Percentiles rank a stretch among this genome's conserved stretches.
Evolutionary conservation across 1,284 basidiomycete species (phyloP).

Genomic region (Cutaneotrichosporon sp.): DNA sequence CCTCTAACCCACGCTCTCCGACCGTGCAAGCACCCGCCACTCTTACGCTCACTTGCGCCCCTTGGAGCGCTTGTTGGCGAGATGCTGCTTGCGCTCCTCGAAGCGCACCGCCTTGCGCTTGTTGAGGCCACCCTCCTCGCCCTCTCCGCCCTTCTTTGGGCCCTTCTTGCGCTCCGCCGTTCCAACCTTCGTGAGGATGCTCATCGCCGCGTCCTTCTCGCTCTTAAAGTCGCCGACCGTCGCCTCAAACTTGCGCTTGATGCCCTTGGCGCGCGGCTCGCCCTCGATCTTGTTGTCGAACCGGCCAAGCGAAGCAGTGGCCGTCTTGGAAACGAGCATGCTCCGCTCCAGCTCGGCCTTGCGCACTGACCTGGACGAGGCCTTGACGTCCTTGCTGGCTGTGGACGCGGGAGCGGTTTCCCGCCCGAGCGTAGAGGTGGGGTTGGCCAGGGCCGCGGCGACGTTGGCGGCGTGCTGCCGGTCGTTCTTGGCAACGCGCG

Average conservation of each 20-base stretch:
- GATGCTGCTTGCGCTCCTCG: constrained; percentile 41
- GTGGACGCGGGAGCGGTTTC: constrained; percentile 18
- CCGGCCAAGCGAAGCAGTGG: constrained; percentile 87
- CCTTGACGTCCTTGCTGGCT: constrained; percentile 31
- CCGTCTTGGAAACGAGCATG: constrained; percentile 72
- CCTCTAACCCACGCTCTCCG: not conserved
- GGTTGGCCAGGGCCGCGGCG: constrained; percentile 58
- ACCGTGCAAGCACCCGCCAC: not conserved
- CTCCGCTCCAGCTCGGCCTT: constrained; percentile 75
- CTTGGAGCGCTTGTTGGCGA: constrained; percentile 17
- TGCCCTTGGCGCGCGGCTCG: constrained; percentile 80
- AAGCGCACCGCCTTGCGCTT: constrained; percentile 77
- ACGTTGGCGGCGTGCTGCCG: constrained; percentile 75
- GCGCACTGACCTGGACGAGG: constrained; percentile 57
- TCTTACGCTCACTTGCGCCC: constrained; percentile 1
- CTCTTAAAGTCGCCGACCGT: constrained; percentile 51
- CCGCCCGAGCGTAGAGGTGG: constrained; percentile 22
- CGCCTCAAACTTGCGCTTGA: constrained; percentile 82
- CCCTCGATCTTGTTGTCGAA: constrained; percentile 88
- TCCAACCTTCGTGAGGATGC: constrained; percentile 73
- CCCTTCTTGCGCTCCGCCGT: constrained; percentile 58
- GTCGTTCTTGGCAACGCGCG: constrained; percentile 63
- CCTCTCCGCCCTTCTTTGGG: constrained; percentile 57
- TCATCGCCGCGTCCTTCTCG: constrained; percentile 73
- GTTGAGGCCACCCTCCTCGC: constrained; percentile 61